These are phyloP conservation scores for Ammopiptanthus mongolicus DNA, from an alignment of 306 rosid genomes.

Conservation along the genomic window DNA sequence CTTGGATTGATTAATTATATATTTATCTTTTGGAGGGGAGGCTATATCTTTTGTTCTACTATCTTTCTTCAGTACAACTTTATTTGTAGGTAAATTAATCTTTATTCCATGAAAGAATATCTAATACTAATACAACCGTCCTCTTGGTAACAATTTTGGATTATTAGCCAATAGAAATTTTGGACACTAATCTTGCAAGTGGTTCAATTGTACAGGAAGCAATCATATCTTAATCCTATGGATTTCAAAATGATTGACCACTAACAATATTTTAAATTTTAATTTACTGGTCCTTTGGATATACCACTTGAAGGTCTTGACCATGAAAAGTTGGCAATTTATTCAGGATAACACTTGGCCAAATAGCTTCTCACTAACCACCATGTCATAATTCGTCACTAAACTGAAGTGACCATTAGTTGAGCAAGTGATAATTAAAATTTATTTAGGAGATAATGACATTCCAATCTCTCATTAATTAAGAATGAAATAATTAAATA, in stretches of 20 bases:
- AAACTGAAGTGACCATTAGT: background rate
- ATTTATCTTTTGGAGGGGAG: background rate
- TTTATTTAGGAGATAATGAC: background rate
- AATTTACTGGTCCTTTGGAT: background rate
- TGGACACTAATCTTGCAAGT: background rate
- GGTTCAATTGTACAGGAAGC: background rate
- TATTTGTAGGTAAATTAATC: background rate
- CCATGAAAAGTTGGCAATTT: background rate
- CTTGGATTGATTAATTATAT: background rate
- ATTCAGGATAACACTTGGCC: background rate
- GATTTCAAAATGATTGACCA: background rate
- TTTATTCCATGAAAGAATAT: background rate
- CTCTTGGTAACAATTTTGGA: background rate
- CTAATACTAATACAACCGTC: background rate
- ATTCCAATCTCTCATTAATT: background rate
- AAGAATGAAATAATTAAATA: background rate
- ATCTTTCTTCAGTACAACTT: background rate
- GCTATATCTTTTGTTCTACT: background rate
- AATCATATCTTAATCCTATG: background rate
- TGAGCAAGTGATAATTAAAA: background rate
- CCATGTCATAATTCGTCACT: background rate
- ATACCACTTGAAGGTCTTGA: background rate
- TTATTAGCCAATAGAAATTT: background rate
- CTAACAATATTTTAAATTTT: background rate
- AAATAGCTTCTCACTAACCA: background rate